Evolutionary conservation across 2,329 filamentous ascomycete species (phyloP), one percentile per base, ranked within the genome.

Genomic region (Fusarium dlaminii): DNA sequence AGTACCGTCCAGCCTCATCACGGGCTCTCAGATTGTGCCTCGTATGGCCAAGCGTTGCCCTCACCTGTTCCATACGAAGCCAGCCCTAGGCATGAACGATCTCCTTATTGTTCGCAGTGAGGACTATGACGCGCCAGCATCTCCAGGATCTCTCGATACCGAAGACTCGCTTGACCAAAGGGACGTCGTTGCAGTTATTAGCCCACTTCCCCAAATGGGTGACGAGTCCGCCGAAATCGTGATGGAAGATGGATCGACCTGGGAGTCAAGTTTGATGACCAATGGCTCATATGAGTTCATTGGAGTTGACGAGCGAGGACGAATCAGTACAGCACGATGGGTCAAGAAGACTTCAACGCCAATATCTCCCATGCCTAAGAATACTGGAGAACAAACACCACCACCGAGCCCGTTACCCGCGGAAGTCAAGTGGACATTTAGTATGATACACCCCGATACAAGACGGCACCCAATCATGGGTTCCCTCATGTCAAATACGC

Each of bases 401-500:
- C 70, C 80, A 8, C 74, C 70, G 12, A 78, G 74, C 45, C 76
- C 76, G 18, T 52, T 77, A 2, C 73, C 81, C 6, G 69, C 78
- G 3, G 88, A 89, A 52, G 84, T 82, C 65, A 90, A 90, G 79
- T 95, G 91, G 84, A 94, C 90, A 14, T 96, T 96, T 80, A 94
- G 92, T 83, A 90, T 94, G 70, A 91, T 96, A 76, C 90, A 93
- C 75, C 89, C 92, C 0, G 87, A 88, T 52, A 89, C 88, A 14
- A 87, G 92, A 39, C 89, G 91, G 18, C 93, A 96, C 78, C 93
- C 94, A 9, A 89, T 95, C 77, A 88, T 95, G 82, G 93, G 92
- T 2, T 90, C 87, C 5, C 85, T 96, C 49, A 91, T 89, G 8
- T 87, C 87, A 18, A 86, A 86, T 9, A 89, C 87, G 18, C 87